Conservation (phyloP, 1,139 yeast genomes). For the Lodderomyces elongisporus region DNA sequence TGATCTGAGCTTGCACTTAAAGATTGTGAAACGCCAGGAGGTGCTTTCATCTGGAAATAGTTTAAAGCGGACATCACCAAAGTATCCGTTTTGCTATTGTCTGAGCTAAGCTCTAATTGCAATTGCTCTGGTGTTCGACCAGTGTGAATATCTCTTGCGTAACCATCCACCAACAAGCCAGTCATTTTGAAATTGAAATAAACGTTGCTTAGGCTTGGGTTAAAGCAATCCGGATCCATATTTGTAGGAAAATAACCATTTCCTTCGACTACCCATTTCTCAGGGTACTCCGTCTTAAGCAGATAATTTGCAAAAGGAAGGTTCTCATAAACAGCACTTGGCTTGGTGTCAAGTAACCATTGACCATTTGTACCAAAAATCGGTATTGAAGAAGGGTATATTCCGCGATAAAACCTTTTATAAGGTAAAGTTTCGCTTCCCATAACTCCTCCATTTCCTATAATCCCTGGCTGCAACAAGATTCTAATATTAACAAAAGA, state of each 20-base stretch:
- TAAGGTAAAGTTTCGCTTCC: conserved; percentile 37
- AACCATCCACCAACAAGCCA: too few species aligned
- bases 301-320: conserved; percentile 40
- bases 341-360: too few species aligned
- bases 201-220: too few species aligned
- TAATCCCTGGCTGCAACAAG: conserved; percentile 51
- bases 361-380: conserved; percentile 38
- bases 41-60: conserved; percentile 66
- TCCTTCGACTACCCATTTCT: conserved; percentile 63
- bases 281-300: conserved; percentile 58
- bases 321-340: conserved; percentile 5
- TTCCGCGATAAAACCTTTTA: conserved; percentile 56
- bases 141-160: conserved; percentile 43
- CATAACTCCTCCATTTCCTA: conserved; percentile 9
- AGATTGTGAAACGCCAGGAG: conserved; percentile 66
- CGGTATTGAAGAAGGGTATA: conserved; percentile 32
- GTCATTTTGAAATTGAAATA: too few species aligned
- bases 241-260: too few species aligned
- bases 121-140: conserved; percentile 48
- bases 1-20: conserved; percentile 36
- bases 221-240: too few species aligned
- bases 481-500: conserved; percentile 49
- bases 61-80: conserved; percentile 70
- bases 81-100: conserved; percentile 42
- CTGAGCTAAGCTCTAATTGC: conserved; percentile 23